Evolutionary conservation across 2,329 filamentous ascomycete genomes (phyloP).

Genomic region (Talaromyces sp.): DNA sequence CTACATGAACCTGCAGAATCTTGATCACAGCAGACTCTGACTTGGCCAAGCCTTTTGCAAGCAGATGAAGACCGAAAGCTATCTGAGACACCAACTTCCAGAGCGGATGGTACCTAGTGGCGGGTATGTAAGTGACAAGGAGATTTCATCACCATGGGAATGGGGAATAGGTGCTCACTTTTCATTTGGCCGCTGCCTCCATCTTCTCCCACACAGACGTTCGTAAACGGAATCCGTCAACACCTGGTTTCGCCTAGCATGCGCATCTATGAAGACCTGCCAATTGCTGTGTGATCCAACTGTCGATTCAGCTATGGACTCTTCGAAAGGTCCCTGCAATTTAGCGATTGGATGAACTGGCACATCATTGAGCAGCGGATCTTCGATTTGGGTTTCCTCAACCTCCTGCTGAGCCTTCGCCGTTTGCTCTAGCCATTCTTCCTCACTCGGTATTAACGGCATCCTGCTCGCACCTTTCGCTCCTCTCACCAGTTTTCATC

Average conservation of each 20-base stretch:
- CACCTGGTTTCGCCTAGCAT: conserved; percentile 57
- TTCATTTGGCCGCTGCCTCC: conserved; percentile 70
- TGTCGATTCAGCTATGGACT: conserved; percentile 40
- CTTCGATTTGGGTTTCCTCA: not conserved
- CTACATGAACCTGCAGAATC: conserved; percentile 86
- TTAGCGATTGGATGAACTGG: conserved; percentile 39
- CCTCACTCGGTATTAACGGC: conserved; percentile 12
- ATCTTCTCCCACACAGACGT: conserved; percentile 65
- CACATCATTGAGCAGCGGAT: conserved; percentile 15
- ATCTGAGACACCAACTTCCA: conserved; percentile 90
- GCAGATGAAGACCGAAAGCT: conserved; percentile 83
- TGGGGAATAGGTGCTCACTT: conserved; percentile 21
- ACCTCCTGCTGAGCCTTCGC: conserved; percentile 13
- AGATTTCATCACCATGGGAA: not conserved
- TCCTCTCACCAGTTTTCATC: not conserved
- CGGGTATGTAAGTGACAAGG: not conserved
- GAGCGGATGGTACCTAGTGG: conserved; percentile 68
- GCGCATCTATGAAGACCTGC: conserved; percentile 35
- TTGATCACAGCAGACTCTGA: conserved; percentile 81
- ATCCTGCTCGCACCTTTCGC: conserved; percentile 7
- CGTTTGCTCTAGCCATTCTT: conserved; percentile 15
- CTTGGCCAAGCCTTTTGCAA: conserved; percentile 80
- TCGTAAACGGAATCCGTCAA: conserved; percentile 65
- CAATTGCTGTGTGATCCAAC: conserved; percentile 22
- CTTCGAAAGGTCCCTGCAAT: conserved; percentile 43